A percentile compares a stretch with the other conserved stretches of the same genome.
Evolutionary conservation across 306 rosid genomes (phyloP).

Genomic region (Dryas drummondii): DNA sequence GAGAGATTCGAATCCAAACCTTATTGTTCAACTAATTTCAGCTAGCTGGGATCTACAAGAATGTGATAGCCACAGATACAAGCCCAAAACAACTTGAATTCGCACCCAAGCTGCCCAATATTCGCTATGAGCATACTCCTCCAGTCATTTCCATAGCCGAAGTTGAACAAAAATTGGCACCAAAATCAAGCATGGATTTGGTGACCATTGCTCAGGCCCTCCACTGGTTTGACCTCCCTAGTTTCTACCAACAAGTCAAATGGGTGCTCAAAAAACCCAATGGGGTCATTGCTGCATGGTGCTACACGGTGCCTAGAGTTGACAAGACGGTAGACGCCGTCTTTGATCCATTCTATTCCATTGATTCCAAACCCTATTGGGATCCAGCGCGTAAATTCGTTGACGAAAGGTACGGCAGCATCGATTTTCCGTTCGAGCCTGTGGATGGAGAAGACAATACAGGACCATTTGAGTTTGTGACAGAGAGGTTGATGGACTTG

Average conservation of each 20-base stretch:
- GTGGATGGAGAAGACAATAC: constrained; percentile 58
- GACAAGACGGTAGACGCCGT: constrained; percentile 35
- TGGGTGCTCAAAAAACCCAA: constrained; percentile 65
- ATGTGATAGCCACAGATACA: constrained; percentile 67
- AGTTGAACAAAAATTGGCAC: constrained; percentile 46
- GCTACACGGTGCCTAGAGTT: constrained; percentile 57
- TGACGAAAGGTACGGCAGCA: constrained; percentile 43
- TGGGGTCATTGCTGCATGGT: constrained; percentile 77
- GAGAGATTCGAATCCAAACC: too few relatives aligned
- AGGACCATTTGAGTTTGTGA: constrained; percentile 63
- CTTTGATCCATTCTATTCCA: constrained; percentile 30
- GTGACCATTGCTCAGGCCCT: constrained; percentile 73
- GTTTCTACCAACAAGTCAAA: constrained; percentile 57
- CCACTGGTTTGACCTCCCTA: constrained; percentile 70
- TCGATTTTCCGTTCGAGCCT: constrained; percentile 73
- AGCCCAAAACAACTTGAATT: constrained; percentile 56
- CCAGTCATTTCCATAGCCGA: constrained; percentile 49
- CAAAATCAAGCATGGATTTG: constrained; percentile 51
- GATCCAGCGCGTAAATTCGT: constrained; percentile 47
- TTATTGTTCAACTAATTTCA: constrained; percentile 20
- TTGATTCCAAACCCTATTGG: constrained; percentile 45
- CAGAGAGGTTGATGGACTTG: constrained; percentile 48
- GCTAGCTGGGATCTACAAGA: constrained; percentile 57
- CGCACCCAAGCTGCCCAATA: constrained; percentile 56
- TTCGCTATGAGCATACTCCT: constrained; percentile 54